Evolutionary conservation across 139 green algal genomes (phyloP), one percentile per base, ranked within the genome.

Genomic region (Penium margaritaceum): DNA sequence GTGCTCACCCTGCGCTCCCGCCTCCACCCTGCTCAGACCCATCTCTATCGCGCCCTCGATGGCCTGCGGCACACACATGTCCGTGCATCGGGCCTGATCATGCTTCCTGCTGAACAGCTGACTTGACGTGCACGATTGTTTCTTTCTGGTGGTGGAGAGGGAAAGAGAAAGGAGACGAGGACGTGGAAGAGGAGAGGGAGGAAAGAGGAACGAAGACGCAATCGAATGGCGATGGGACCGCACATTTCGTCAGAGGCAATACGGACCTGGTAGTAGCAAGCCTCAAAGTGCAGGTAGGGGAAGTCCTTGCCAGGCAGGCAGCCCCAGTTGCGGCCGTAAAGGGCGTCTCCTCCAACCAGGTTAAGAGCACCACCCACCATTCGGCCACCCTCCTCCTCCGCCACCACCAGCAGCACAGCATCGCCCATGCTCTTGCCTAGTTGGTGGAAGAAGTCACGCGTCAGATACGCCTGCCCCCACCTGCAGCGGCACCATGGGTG

Each of bases 251-350:
- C 12, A 7, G 41, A 7, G 51, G 14, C 27, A 63, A 65, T 4
- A 35, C 47, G 6, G 35, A 77, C 70, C 70, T 79, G 72, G 78
- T 96, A 96, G 78, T 95, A 96, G 81, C 90, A 96, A 9, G 92
- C 80, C 81, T 96, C 92, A 78, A 97, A 96, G 73, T 97, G 91
- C 27, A 97, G 85, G 70, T 88, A 70, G 58, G 86, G 84, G 68
- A 87, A 68, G 14, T 87, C 84, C 33, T 67, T 77, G 9, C 35
- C 53, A 12, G 65, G 65, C 14, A 37, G 6, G 74, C 85, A 90
- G 46, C 92, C 92, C 91, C 92, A 97, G 84, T 96, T 95, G 43
- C 92, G 79, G 34, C 92, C 92, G 78, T 82, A 96, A 4, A 97
- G 76, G 2, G 85, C 81, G 39, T 96, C 72, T 6, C 77, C 87